phyloP scores from a whole-genome alignment of 1,284 basidiomycete genomes.

The Heterobasidion parviporum region DNA sequence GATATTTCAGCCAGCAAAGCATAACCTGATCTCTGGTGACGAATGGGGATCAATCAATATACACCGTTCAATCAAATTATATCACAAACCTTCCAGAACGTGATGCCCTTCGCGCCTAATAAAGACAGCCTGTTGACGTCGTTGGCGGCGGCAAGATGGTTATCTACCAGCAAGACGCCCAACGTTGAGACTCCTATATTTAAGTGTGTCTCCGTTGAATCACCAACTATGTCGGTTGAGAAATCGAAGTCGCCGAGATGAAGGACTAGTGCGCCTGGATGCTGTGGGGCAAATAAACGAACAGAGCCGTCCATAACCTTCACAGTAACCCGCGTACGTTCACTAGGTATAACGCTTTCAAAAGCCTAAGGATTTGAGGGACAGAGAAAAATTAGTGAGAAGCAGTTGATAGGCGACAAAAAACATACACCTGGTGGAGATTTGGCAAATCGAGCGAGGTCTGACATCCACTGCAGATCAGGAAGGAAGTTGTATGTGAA shows the following conservation, averaged over 20 bases:
- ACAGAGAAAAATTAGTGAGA: not conserved
- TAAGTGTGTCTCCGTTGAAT: slow-evolving; percentile 48
- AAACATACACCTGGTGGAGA: slow-evolving; percentile 78
- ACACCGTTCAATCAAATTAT: not conserved
- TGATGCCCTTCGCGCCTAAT: slow-evolving; percentile 23
- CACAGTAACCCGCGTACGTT: slow-evolving; percentile 68
- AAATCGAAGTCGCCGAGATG: slow-evolving; percentile 62
- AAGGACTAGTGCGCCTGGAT: slow-evolving; percentile 59
- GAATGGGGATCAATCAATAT: not conserved
- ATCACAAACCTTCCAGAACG: slow-evolving; percentile 60
- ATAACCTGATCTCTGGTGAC: slow-evolving; percentile 46
- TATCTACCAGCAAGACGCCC: slow-evolving; percentile 57
- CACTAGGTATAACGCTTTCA: slow-evolving; percentile 88
- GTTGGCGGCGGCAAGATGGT: slow-evolving; percentile 30
- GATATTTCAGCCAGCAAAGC: slow-evolving; percentile 31
- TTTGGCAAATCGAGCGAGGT: slow-evolving; percentile 65
- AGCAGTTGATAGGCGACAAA: not conserved
- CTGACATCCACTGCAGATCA: slow-evolving; percentile 57
- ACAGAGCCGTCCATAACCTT: slow-evolving; percentile 66
- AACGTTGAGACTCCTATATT: slow-evolving; percentile 37
- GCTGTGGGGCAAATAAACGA: slow-evolving; percentile 47
- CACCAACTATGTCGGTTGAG: slow-evolving; percentile 64
- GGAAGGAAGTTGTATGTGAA: slow-evolving; percentile 60
- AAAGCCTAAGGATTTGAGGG: slow-evolving; percentile 23
- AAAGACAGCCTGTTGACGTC: not conserved